A percentile compares a stretch with the other conserved stretches of the same genome.
These are phyloP conservation scores for Blastobotrys raffinosifermentans DNA, from an alignment of 1,139 yeast species.

Conservation along the genomic window DNA sequence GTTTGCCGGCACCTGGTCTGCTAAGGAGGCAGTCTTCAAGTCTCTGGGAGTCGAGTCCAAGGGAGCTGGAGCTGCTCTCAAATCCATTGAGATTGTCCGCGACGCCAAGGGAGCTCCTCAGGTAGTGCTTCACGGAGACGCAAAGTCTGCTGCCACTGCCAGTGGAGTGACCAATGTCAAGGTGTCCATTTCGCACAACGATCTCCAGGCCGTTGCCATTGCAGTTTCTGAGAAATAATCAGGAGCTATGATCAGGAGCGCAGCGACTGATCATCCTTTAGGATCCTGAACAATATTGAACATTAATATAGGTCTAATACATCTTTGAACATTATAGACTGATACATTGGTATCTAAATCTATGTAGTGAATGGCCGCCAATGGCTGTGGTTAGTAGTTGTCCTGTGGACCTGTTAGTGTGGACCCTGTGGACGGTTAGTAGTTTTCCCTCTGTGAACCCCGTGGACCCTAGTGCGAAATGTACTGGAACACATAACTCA, in stretches of 20 bases:
- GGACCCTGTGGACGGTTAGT: too few relatives aligned
- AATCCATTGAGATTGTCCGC: constrained; percentile 81
- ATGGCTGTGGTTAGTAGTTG: too few relatives aligned
- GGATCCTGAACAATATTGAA: too few relatives aligned
- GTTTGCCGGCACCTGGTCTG: constrained; percentile 97
- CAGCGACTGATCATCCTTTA: too few relatives aligned
- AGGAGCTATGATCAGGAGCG: too few relatives aligned
- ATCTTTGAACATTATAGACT: too few relatives aligned
- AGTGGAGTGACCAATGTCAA: constrained; percentile 68
- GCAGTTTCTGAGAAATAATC: constrained; percentile 66
- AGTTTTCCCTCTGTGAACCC: too few relatives aligned
- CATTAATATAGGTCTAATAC: too few relatives aligned
- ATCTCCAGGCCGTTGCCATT: constrained; percentile 95
- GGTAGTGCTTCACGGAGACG: constrained; percentile 71
- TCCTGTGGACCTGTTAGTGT: too few relatives aligned
- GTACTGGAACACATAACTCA: constrained; percentile 88
- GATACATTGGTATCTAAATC: too few relatives aligned
- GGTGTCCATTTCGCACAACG: constrained; percentile 94
- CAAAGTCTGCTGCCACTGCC: constrained; percentile 62
- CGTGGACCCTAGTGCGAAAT: constrained; percentile 82
- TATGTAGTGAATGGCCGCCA: too few relatives aligned
- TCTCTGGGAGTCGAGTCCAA: constrained; percentile 81
- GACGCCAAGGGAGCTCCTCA: constrained; percentile 75
- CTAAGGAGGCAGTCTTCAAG: constrained; percentile 98
- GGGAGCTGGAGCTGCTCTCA: constrained; percentile 93